phyloP scores from a whole-genome alignment of 768 basidiomycete species.

The Kwoniella dendrophila region DNA sequence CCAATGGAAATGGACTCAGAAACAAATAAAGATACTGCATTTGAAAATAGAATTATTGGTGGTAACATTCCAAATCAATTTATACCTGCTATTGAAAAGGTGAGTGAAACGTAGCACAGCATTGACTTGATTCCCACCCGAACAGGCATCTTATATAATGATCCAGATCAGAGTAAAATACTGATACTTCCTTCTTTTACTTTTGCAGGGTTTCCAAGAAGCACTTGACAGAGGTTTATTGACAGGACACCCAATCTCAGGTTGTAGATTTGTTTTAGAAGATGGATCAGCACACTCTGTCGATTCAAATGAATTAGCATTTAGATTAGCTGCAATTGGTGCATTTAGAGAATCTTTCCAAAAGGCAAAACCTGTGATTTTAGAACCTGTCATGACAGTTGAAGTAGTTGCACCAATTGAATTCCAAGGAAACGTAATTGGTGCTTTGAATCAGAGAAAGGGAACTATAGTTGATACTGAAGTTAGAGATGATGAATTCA shows the following conservation, averaged over 20 bases:
- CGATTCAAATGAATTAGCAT: slow-evolving; percentile 95
- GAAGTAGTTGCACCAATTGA: slow-evolving; percentile 94
- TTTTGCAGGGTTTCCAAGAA: slow-evolving; percentile 82
- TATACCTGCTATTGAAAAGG: slow-evolving; percentile 94
- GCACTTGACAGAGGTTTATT: slow-evolving; percentile 87
- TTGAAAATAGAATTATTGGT: slow-evolving; percentile 86
- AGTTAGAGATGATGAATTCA: slow-evolving; percentile 96
- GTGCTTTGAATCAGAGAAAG: slow-evolving; percentile 85
- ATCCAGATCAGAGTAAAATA: neutral
- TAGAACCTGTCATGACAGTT: slow-evolving; percentile 99
- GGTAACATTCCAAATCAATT: slow-evolving; percentile 87
- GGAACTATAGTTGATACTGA: slow-evolving; percentile 96
- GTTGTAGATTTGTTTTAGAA: slow-evolving; percentile 80
- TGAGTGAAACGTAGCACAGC: slow-evolving; percentile 57
- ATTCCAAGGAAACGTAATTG: slow-evolving; percentile 92
- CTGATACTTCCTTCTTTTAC: neutral
- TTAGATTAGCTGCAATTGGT: slow-evolving; percentile 84
- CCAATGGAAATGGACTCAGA: slow-evolving; percentile 78
- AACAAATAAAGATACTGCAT: slow-evolving; percentile 72
- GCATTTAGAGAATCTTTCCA: slow-evolving; percentile 89
- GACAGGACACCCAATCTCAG: slow-evolving; percentile 82
- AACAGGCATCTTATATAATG: neutral
- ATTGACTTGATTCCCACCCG: neutral
- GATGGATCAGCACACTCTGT: slow-evolving; percentile 92
- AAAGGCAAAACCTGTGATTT: slow-evolving; percentile 73